A percentile compares a stretch with the other conserved stretches of the same genome.
Evolutionary conservation across 768 basidiomycete species (phyloP).

Genomic region (Boletus coccyginus): DNA sequence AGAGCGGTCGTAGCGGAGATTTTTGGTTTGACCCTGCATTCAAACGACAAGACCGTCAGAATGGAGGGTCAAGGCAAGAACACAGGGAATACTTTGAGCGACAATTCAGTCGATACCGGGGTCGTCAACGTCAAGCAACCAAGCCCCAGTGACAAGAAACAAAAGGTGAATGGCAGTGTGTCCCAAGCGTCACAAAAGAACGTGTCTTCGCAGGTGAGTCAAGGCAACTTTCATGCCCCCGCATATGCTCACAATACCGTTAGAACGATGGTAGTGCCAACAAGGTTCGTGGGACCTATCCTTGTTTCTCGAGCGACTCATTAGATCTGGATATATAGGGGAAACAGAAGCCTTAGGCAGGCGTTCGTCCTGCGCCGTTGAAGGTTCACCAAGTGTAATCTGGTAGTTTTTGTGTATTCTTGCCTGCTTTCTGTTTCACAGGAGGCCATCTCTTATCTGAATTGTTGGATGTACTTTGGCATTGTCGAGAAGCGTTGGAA

Average conservation of each 20-base stretch:
- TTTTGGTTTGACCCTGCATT: slow-evolving; percentile 26
- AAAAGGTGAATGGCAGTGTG: background rate
- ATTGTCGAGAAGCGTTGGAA: no score
- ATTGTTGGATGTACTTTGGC: background rate
- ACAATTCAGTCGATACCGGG: background rate
- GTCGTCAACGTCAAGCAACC: background rate
- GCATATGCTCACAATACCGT: background rate
- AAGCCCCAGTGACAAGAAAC: background rate
- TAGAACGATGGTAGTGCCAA: background rate
- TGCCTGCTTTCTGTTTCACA: background rate
- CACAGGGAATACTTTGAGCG: background rate
- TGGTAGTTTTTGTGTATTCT: background rate
- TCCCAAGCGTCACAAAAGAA: accelerated
- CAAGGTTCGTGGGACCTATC: slow-evolving; percentile 1
- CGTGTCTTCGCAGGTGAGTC: background rate
- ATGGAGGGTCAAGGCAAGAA: slow-evolving; percentile 5
- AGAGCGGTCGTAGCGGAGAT: slow-evolving; percentile 30
- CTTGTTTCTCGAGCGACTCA: background rate
- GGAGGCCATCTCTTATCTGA: background rate
- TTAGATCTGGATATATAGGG: background rate
- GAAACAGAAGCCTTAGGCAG: background rate
- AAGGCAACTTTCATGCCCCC: background rate
- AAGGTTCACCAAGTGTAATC: no score
- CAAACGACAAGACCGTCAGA: background rate
- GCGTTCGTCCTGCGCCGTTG: background rate